A percentile compares a stretch with the other conserved stretches of the same genome.
Evolutionary conservation across 805 yeast genomes (phyloP).

Genomic region (Jamesozyma piceae): DNA sequence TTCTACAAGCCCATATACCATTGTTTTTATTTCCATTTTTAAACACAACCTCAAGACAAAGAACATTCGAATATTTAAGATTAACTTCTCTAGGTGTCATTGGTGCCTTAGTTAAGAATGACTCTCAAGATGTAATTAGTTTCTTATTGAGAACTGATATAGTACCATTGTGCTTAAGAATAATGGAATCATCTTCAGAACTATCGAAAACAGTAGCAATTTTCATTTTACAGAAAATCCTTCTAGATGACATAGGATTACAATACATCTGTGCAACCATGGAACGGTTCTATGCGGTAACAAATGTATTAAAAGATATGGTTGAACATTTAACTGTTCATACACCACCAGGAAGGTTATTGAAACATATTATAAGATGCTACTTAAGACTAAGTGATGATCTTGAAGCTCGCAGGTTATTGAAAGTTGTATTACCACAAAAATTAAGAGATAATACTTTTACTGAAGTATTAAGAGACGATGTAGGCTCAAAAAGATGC

Average conservation of each 20-base stretch:
- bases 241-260: slow-evolving; percentile 85
- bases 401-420: slow-evolving; percentile 78
- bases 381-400: slow-evolving; percentile 85
- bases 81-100: slow-evolving; percentile 91
- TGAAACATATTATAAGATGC: slow-evolving; percentile 91
- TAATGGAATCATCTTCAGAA: slow-evolving; percentile 93
- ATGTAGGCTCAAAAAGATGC: slow-evolving; percentile 78
- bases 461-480: slow-evolving; percentile 69
- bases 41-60: slow-evolving; percentile 81
- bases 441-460: slow-evolving; percentile 72
- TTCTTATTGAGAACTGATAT: slow-evolving; percentile 91
- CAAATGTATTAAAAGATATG: slow-evolving; percentile 78
- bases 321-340: slow-evolving; percentile 71
- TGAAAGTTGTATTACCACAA: slow-evolving; percentile 76
- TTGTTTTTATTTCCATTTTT: slow-evolving; percentile 87
- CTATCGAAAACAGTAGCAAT: slow-evolving; percentile 93
- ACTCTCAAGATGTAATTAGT: slow-evolving; percentile 88
- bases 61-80: slow-evolving; percentile 89
- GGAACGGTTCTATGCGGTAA: slow-evolving; percentile 90
- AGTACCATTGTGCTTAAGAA: slow-evolving; percentile 86
- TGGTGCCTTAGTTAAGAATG: slow-evolving; percentile 94
- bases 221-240: slow-evolving; percentile 86
- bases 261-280: slow-evolving; percentile 89
- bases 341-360: slow-evolving; percentile 65
- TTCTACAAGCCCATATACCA: slow-evolving; percentile 85